A percentile compares a stretch with the other conserved stretches of the same genome.
These are phyloP conservation scores for Mimosa bimucronata DNA, from an alignment of 306 rosid genomes.

Conservation along the genomic window DNA sequence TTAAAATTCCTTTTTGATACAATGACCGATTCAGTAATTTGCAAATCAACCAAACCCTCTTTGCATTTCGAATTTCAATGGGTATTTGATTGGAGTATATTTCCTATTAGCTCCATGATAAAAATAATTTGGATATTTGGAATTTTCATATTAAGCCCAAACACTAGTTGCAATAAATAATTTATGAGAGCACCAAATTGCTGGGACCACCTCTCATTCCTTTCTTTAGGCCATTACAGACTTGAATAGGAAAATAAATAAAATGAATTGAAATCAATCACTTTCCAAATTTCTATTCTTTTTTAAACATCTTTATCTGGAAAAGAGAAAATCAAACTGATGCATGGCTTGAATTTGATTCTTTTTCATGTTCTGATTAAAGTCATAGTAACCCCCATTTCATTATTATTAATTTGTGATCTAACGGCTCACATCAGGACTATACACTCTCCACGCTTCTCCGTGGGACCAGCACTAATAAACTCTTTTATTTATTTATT, in stretches of 20 bases:
- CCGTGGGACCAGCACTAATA: neutral
- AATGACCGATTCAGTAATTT: too few species aligned
- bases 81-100: too few species aligned
- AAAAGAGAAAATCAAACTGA: neutral
- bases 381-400: neutral
- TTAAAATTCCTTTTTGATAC: too few species aligned
- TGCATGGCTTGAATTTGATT: neutral
- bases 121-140: too few species aligned
- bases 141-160: too few species aligned
- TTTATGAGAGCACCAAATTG: neutral
- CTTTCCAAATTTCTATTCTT: conserved; percentile 1
- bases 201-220: neutral
- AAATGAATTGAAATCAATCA: neutral
- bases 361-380: neutral
- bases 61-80: too few species aligned
- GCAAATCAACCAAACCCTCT: too few species aligned
- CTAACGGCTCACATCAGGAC: neutral
- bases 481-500: neutral
- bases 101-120: too few species aligned
- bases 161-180: too few species aligned
- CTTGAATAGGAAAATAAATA: neutral
- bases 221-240: neutral
- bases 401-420: neutral
- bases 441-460: neutral
- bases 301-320: neutral